A percentile compares a stretch with the other conserved stretches of the same genome.
phyloP scores from a whole-genome alignment of 176 grass and related monocot species.

The Avena sativa region DNA sequence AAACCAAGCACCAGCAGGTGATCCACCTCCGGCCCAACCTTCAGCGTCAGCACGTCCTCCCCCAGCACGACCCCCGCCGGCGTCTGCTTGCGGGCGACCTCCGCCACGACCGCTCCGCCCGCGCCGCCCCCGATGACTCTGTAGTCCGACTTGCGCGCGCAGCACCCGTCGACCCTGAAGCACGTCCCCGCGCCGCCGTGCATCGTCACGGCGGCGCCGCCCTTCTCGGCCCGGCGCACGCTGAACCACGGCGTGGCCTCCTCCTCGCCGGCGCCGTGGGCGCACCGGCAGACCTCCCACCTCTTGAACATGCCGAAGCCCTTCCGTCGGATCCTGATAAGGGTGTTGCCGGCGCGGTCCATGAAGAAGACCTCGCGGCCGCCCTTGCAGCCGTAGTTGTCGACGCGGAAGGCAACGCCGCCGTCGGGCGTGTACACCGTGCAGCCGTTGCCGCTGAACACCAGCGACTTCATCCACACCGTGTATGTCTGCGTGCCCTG shows the following conservation, averaged over 20 bases:
- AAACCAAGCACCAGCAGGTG: constrained; percentile 66
- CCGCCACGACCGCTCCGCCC: constrained; percentile 11
- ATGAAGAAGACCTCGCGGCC: constrained; percentile 63
- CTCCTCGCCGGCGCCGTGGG: neutral
- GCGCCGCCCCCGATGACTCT: constrained; percentile 23
- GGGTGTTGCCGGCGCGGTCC: constrained; percentile 53
- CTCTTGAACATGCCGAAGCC: constrained; percentile 41
- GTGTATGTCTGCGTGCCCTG: constrained; percentile 48
- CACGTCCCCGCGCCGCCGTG: constrained; percentile 32
- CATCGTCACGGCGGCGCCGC: constrained; percentile 5
- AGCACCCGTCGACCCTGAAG: constrained; percentile 44
- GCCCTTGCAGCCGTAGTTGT: constrained; percentile 56
- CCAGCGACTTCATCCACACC: constrained; percentile 90
- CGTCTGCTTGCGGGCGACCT: constrained; percentile 60
- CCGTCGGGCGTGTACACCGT: constrained; percentile 71
- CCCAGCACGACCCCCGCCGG: constrained; percentile 50
- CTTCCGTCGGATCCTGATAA: constrained; percentile 61
- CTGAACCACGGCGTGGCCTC: constrained; percentile 57
- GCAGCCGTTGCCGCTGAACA: constrained; percentile 76
- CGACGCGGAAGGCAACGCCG: constrained; percentile 65
- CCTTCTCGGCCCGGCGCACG: neutral
- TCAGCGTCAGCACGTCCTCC: constrained; percentile 71
- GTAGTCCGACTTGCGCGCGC: constrained; percentile 40
- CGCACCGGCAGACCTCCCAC: constrained; percentile 27
- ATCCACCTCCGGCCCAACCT: constrained; percentile 54